Percentiles rank a stretch among this genome's conserved stretches.
Conservation (phyloP, 2,329 filamentous ascomycete species). For the Calonectria honghensis region DNA sequence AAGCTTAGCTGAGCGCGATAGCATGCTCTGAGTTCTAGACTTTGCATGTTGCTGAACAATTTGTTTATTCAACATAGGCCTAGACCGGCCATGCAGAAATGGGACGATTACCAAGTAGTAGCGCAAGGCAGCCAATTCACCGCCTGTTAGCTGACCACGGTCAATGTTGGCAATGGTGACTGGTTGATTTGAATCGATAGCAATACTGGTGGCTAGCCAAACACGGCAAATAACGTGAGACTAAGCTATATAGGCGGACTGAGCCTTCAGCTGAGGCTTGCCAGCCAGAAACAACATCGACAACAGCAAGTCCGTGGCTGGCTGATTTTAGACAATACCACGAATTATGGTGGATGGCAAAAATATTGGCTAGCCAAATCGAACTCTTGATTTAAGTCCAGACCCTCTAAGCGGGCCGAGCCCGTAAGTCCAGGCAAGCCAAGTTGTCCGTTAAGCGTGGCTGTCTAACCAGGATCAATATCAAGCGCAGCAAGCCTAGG, state of each 20-base stretch:
- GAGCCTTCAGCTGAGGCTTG: too few relatives aligned
- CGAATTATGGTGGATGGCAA: too few relatives aligned
- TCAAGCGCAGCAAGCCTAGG: too few relatives aligned
- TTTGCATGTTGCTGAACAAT: background rate
- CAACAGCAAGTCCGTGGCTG: background rate
- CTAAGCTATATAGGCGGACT: too few relatives aligned
- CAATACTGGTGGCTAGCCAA: background rate
- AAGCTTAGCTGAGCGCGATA: too few relatives aligned
- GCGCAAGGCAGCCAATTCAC: background rate
- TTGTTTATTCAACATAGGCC: conserved; percentile 3
- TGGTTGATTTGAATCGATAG: background rate
- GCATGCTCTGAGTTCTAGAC: conserved; percentile 7
- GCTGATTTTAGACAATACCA: too few relatives aligned
- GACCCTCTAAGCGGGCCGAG: too few relatives aligned
- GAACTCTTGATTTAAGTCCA: background rate
- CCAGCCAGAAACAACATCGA: background rate
- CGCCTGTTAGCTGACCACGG: background rate
- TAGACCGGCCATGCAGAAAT: background rate
- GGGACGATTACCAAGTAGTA: background rate
- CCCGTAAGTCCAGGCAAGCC: too few relatives aligned
- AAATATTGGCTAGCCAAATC: background rate
- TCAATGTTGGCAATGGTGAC: background rate
- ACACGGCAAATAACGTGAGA: background rate
- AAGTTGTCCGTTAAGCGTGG: too few relatives aligned
- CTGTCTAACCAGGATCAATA: too few relatives aligned